Conservation (phyloP, 176 grass and related monocot species). For the Stipa capillata region DNA sequence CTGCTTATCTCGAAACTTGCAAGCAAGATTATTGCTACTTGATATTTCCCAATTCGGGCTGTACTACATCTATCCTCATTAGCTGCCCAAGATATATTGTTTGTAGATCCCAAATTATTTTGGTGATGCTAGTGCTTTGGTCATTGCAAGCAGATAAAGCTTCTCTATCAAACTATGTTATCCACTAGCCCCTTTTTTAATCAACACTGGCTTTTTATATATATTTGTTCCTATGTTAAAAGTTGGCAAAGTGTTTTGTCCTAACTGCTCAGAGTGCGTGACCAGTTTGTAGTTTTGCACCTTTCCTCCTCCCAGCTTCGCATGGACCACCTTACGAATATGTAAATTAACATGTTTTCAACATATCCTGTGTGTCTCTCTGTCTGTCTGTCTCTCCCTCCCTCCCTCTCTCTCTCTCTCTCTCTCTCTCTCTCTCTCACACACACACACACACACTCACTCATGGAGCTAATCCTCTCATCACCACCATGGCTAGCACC, state of each 20-base stretch:
- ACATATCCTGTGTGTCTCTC: too few species aligned
- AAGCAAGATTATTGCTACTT: too few species aligned
- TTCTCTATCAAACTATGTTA: not conserved
- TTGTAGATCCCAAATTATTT: not conserved
- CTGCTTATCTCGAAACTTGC: not conserved
- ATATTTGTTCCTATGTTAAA: not conserved
- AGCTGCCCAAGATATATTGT: not conserved
- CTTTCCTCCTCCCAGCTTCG: not conserved
- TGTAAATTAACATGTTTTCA: not conserved
- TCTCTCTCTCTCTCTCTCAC: not conserved
- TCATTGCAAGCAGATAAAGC: not conserved
- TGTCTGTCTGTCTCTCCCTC: not conserved
- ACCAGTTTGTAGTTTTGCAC: not conserved
- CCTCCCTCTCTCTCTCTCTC: not conserved
- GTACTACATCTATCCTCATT: too few species aligned
- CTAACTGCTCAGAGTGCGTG: not conserved
- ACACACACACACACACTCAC: too few species aligned
- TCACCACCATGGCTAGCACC: not conserved
- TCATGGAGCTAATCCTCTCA: not conserved
- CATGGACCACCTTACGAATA: constrained; percentile 1
- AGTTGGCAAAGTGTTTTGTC: not conserved
- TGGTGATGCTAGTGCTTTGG: not conserved
- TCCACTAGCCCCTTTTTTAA: not conserved
- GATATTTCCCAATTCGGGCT: too few species aligned
- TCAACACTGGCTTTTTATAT: too few species aligned